Evolutionary conservation across 257 asterid genomes (phyloP).

Genomic region (Primulina tabacum): DNA sequence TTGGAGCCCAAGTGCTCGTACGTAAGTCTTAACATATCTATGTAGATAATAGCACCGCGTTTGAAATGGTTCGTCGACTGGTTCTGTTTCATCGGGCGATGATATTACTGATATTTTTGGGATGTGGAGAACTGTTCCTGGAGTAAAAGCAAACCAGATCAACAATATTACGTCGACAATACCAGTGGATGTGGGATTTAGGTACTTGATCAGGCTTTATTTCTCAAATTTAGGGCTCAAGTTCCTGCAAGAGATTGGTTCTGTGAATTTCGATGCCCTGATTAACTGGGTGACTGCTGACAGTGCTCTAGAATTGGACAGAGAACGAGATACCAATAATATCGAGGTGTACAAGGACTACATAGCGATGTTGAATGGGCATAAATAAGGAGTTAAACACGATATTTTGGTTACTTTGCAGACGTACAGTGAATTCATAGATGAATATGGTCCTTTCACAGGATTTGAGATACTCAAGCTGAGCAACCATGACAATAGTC

Average conservation of each 20-base stretch:
- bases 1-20: conserved; percentile 27
- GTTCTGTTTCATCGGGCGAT: conserved; percentile 25
- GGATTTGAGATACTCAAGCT: too few species aligned
- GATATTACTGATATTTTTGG: conserved; percentile 31
- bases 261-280: conserved; percentile 30
- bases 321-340: conserved; percentile 27
- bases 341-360: conserved; percentile 36
- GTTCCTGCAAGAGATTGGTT: conserved; percentile 25
- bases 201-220: conserved; percentile 49
- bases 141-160: conserved; percentile 21
- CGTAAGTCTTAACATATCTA: conserved; percentile 26
- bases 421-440: too few species aligned
- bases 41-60: conserved; percentile 40
- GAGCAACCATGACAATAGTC: too few species aligned
- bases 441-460: too few species aligned
- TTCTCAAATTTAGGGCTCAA: conserved; percentile 43
- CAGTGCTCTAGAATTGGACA: conserved; percentile 28
- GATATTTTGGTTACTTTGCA: too few species aligned
- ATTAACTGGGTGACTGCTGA: conserved; percentile 36
- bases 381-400: too few species aligned
- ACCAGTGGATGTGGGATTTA: conserved; percentile 51
- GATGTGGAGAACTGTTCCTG: conserved; percentile 27
- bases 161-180: conserved; percentile 36
- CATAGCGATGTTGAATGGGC: conserved; percentile 15
- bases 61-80: conserved; percentile 38